A percentile compares a stretch with the other conserved stretches of the same genome.
Conservation (phyloP, 805 yeast species). For the Schwanniomyces occidentalis region DNA sequence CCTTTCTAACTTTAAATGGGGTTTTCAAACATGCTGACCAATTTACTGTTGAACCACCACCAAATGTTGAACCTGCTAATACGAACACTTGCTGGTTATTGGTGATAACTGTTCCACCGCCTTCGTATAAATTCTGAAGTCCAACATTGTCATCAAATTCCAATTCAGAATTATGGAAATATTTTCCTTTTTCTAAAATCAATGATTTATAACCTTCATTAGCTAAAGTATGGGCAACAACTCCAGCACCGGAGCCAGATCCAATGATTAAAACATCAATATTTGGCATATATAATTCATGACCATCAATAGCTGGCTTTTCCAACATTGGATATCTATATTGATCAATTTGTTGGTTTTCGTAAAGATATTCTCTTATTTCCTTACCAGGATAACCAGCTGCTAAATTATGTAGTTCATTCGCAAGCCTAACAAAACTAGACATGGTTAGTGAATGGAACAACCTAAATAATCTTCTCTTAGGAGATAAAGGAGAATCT, state of each 20-base stretch:
- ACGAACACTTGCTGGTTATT: constrained; percentile 33
- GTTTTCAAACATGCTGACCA: constrained; percentile 57
- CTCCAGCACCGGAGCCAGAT: constrained; percentile 56
- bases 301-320: constrained; percentile 26
- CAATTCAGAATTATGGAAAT: constrained; percentile 36
- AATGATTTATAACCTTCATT: constrained; percentile 43
- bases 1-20: constrained; percentile 50
- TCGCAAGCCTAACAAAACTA: constrained; percentile 27
- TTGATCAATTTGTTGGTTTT: constrained; percentile 22
- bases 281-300: constrained; percentile 35
- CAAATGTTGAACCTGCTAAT: constrained; percentile 55
- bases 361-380: constrained; percentile 26
- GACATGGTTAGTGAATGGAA: constrained; percentile 24
- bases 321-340: constrained; percentile 31
- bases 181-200: constrained; percentile 53
- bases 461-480: constrained; percentile 35
- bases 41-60: constrained; percentile 59
- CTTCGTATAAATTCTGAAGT: constrained; percentile 37
- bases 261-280: constrained; percentile 51
- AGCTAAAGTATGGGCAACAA: constrained; percentile 47
- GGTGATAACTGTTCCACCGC: constrained; percentile 35
- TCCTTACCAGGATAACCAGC: constrained; percentile 40
- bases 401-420: constrained; percentile 36
- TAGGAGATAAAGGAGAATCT: constrained; percentile 35
- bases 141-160: constrained; percentile 40